These are phyloP conservation scores for Rheum nobile DNA, from an alignment of 148 eudicot species.

Conservation along the genomic window DNA sequence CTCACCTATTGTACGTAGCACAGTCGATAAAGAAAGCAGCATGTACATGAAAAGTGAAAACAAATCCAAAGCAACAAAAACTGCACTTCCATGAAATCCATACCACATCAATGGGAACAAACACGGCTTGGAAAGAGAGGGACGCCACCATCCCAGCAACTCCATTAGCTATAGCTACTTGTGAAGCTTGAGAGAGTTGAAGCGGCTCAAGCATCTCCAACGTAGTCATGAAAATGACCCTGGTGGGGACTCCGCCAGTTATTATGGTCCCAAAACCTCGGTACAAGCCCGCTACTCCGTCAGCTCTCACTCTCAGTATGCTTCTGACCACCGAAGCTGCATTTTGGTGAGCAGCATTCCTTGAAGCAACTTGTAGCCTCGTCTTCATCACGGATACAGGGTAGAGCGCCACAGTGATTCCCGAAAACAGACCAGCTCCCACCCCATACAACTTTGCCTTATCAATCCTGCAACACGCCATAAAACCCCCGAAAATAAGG, in stretches of 20 bases:
- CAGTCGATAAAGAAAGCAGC: not conserved
- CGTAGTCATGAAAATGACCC: constrained; percentile 82
- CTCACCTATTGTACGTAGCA: constrained; percentile 52
- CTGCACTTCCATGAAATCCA: not conserved
- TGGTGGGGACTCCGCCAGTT: constrained; percentile 78
- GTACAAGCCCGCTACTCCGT: constrained; percentile 84
- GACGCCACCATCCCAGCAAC: constrained; percentile 87
- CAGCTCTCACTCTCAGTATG: constrained; percentile 64
- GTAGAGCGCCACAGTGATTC: constrained; percentile 78
- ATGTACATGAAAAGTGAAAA: not conserved
- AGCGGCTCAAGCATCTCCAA: constrained; percentile 85
- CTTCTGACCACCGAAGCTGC: constrained; percentile 60
- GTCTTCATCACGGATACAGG: constrained; percentile 91
- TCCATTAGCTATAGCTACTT: constrained; percentile 95
- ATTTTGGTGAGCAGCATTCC: constrained; percentile 47
- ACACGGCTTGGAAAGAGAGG: constrained; percentile 66
- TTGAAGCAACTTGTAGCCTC: constrained; percentile 81
- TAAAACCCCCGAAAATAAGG: too few relatives aligned
- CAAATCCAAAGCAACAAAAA: not conserved
- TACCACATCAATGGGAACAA: constrained; percentile 99
- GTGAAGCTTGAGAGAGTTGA: constrained; percentile 61
- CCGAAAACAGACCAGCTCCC: constrained; percentile 92
- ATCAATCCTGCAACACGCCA: constrained; percentile 77
- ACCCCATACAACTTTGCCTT: constrained; percentile 86
- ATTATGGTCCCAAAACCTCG: constrained; percentile 95